Evolutionary conservation across 2,329 filamentous ascomycete species (phyloP), one percentile per base, ranked within the genome.

Genomic region (Talaromyces funiculosus): DNA sequence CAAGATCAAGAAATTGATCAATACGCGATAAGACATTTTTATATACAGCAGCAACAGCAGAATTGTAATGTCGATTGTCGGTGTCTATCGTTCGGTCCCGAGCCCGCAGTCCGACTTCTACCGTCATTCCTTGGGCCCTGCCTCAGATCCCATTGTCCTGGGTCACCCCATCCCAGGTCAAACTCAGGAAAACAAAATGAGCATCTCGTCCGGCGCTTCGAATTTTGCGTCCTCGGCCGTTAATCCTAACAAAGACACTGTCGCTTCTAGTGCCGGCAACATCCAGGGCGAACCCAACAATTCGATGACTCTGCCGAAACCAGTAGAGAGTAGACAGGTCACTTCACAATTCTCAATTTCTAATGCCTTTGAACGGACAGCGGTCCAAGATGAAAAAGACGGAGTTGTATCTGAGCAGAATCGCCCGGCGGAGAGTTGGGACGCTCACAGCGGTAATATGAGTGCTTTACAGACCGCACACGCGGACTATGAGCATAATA

Each of bases 51-150:
- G 4, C n/a, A 18, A 33, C 24, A 40, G 4, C 5, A 45, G 38
- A 29, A 24, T 33, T 61, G 60, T 58, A 58, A 61, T 61, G 60
- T 61, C 47, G 45, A 58, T 61, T 29, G 35, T 61, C 38, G 20
- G 55, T 45, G 47, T 57, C 12, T 54, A 53, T 58, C 60, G 54
- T 61, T 53, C 57, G 57, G 45, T 49, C 26, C 60, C 55, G 26
- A 58, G 54, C 38, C 54, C 54, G 47, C 49, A 58, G 47, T 42
- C 59, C 20, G 53, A 55, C 45, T 53, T 53, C 45, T 61, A 61
- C 47, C 60, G 56, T 38, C 51, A 58, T 20, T 18, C 31, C 31
- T 33, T 42, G 54, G 40, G 38, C 40, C 31, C 43, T 29, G 38
- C 35, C 53, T 42, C 54, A 53, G 57, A 59, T 24, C 20, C 43